Evolutionary conservation across 2,329 filamentous ascomycete species (phyloP).

Genomic region (Cladophialophora immunda): DNA sequence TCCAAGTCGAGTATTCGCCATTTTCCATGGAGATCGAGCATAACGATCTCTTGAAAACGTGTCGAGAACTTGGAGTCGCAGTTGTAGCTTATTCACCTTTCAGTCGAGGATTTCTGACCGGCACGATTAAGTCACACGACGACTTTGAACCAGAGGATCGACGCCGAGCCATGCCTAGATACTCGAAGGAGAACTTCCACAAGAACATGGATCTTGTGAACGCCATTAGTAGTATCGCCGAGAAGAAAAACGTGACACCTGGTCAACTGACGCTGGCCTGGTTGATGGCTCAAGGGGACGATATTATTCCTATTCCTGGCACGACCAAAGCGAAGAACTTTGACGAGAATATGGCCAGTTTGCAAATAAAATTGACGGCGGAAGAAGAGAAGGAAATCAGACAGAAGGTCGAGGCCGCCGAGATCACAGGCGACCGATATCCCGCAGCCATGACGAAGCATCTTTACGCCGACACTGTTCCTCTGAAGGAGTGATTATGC

Average conservation of each 20-base stretch:
- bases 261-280: conserved; percentile 61
- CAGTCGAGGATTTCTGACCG: conserved; percentile 64
- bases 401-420: conserved; percentile 49
- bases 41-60: conserved; percentile 65
- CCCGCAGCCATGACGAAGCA: conserved; percentile 1
- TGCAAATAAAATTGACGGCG: conserved; percentile 52
- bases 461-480: conserved; percentile 20
- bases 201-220: conserved; percentile 60
- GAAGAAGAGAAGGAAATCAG: conserved; percentile 60
- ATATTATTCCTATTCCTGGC: conserved; percentile 54
- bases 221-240: conserved; percentile 54
- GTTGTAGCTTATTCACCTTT: conserved; percentile 68
- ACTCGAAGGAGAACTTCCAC: conserved; percentile 59
- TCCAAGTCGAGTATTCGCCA: conserved; percentile 68
- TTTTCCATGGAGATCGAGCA: conserved; percentile 65
- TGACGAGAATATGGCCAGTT: conserved; percentile 35
- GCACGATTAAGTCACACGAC: conserved; percentile 54
- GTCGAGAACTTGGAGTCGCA: conserved; percentile 66
- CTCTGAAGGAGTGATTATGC: conserved; percentile 4
- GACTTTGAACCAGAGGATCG: conserved; percentile 59
- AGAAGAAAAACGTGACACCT: conserved; percentile 54
- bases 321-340: conserved; percentile 46
- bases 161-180: conserved; percentile 56
- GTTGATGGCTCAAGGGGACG: conserved; percentile 52
- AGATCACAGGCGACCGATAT: conserved; percentile 19